These are phyloP conservation scores for Wickerhamiella pararugosa DNA, from an alignment of 1,139 yeast genomes.

Conservation along the genomic window DNA sequence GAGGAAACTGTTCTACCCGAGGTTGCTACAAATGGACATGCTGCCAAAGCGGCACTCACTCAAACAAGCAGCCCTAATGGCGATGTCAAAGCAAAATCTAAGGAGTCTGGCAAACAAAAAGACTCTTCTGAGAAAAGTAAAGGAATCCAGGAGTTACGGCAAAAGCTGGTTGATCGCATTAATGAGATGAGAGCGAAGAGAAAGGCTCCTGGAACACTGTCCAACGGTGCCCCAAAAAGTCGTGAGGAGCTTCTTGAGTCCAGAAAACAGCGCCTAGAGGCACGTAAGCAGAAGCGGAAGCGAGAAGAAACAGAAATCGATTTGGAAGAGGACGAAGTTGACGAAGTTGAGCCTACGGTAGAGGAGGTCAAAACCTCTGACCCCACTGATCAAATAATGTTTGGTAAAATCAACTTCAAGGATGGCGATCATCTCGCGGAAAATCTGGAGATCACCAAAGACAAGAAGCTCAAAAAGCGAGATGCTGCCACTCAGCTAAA, in stretches of 20 bases:
- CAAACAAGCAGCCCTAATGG: no score
- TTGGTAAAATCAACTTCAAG: conserved; percentile 67
- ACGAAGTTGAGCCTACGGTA: conserved; percentile 23
- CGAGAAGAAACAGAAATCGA: conserved; percentile 22
- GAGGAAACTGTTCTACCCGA: no score
- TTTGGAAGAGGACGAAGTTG: conserved; percentile 11
- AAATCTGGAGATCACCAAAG: conserved; percentile 50
- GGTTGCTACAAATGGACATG: no score
- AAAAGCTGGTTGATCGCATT: conserved; percentile 60
- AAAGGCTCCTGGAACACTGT: conserved; percentile 79
- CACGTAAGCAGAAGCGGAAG: conserved; percentile 31
- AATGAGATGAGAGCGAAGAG: conserved; percentile 58
- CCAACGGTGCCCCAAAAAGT: conserved; percentile 61
- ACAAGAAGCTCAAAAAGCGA: conserved; percentile 44
- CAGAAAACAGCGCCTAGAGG: conserved; percentile 26
- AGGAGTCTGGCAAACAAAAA: background rate
- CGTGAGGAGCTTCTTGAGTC: conserved; percentile 30
- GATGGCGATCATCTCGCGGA: conserved; percentile 77
- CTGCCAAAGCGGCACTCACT: no score
- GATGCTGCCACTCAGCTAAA: conserved; percentile 75
- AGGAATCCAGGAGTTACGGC: conserved; percentile 46
- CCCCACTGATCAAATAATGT: conserved; percentile 40
- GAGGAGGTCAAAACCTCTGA: conserved; percentile 23
- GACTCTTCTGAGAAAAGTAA: conserved; percentile 1
- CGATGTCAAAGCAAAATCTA: background rate